A percentile compares a stretch with the other conserved stretches of the same genome.
These are phyloP conservation scores for Trametes gibbosa DNA, from an alignment of 768 basidiomycete genomes.

Conservation along the genomic window DNA sequence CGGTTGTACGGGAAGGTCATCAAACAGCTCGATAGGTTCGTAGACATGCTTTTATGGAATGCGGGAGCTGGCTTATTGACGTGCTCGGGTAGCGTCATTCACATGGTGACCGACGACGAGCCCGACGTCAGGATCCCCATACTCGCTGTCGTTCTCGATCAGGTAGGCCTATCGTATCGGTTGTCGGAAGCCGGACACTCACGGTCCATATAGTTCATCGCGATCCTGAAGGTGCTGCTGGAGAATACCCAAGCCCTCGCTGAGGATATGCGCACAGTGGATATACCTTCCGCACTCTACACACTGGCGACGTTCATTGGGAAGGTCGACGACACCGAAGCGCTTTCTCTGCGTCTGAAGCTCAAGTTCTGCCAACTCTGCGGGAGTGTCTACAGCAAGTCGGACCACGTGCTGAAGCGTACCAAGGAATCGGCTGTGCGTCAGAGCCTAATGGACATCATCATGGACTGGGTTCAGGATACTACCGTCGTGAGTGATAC, in stretches of 20 bases:
- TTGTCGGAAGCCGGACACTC: not conserved
- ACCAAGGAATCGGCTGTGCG: conserved; percentile 61
- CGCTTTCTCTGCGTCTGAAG: conserved; percentile 60
- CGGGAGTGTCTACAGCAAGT: conserved; percentile 62
- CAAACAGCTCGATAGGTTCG: conserved; percentile 73
- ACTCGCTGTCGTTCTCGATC: conserved; percentile 63
- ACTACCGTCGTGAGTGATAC: conserved; percentile 43
- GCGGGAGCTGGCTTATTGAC: not conserved
- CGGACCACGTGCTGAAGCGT: conserved; percentile 58
- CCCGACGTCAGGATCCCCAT: conserved; percentile 41
- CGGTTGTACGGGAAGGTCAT: conserved; percentile 66
- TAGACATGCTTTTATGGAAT: not conserved
- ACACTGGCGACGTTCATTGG: conserved; percentile 57
- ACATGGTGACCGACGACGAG: conserved; percentile 47
- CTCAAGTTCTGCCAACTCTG: conserved; percentile 73
- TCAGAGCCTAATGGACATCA: conserved; percentile 68
- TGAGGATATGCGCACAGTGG: conserved; percentile 61
- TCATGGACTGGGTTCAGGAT: conserved; percentile 78
- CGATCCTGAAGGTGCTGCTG: conserved; percentile 73
- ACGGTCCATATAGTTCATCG: conserved; percentile 51
- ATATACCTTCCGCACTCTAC: conserved; percentile 56
- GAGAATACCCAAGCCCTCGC: conserved; percentile 58
- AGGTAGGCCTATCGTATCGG: conserved; percentile 44
- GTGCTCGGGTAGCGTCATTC: conserved; percentile 42
- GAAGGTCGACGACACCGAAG: conserved; percentile 45